phyloP scores from a whole-genome alignment of 164 flowering plant genomes.

The Taxillus chinensis region DNA sequence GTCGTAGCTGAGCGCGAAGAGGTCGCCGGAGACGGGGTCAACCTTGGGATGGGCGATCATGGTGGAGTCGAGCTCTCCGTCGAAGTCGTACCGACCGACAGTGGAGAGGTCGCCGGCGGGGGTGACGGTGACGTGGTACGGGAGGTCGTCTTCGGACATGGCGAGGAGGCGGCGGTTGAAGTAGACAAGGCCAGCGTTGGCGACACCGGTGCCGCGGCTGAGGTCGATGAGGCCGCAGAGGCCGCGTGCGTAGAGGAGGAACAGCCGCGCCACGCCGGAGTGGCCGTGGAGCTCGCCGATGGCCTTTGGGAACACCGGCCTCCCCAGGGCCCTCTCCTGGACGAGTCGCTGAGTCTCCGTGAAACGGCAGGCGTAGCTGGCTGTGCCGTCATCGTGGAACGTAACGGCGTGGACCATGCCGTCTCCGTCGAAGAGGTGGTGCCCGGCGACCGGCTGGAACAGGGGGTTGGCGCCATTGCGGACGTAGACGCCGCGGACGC shows the following conservation, averaged over 20 bases:
- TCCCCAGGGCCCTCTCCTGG: not conserved
- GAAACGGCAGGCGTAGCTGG: conserved; percentile 1
- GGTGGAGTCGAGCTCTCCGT: not conserved
- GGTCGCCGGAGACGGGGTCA: not conserved
- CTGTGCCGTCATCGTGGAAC: not conserved
- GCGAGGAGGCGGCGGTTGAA: not conserved
- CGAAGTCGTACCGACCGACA: not conserved
- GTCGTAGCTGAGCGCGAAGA: not conserved
- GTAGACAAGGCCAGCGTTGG: not conserved
- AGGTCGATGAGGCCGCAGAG: not conserved
- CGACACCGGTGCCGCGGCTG: not conserved
- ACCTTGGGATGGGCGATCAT: conserved; percentile 1
- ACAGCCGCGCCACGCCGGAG: not conserved
- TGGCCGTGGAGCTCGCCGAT: conserved; percentile 1
- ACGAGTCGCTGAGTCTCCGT: not conserved
- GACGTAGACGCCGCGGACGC: not conserved
- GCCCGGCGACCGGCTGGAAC: not conserved
- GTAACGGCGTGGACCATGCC: not conserved
- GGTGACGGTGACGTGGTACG: not conserved
- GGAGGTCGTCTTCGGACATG: not conserved
- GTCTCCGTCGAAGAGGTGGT: not conserved
- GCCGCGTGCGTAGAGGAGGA: not conserved
- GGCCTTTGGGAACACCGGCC: not conserved
- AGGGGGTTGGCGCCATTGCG: not conserved
- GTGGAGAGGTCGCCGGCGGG: not conserved